These are phyloP conservation scores for Ulota crispa DNA, from an alignment of 225 moss, liverwort and hornwort genomes.

Conservation along the genomic window DNA sequence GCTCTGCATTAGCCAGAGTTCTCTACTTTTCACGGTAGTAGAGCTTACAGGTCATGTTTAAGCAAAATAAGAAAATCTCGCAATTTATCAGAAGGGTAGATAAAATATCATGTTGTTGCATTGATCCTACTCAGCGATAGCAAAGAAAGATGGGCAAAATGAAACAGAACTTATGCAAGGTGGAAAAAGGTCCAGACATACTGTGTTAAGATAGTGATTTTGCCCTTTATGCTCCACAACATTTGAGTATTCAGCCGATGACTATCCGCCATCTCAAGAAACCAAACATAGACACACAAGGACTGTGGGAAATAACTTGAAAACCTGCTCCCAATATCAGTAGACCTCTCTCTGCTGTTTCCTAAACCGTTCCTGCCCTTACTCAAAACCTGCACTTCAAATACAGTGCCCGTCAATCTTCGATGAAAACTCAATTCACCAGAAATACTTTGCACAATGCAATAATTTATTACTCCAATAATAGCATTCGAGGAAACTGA, in stretches of 20 bases:
- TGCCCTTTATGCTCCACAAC: slow-evolving; percentile 70
- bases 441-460: neutral
- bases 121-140: neutral
- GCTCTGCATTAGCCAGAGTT: neutral
- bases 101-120: slow-evolving; percentile 5
- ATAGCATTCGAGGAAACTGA: neutral
- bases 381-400: slow-evolving; percentile 45
- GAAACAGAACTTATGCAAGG: neutral
- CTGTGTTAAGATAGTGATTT: slow-evolving; percentile 58
- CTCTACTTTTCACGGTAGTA: neutral
- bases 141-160: neutral
- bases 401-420: slow-evolving; percentile 6
- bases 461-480: neutral
- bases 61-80: neutral
- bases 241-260: slow-evolving; percentile 70
- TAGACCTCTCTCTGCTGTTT: slow-evolving; percentile 42
- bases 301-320: slow-evolving; percentile 64
- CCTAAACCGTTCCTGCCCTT: slow-evolving; percentile 50
- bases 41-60: slow-evolving; percentile 10
- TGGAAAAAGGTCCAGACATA: slow-evolving; percentile 31
- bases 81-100: neutral
- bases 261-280: slow-evolving; percentile 72
- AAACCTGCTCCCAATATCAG: slow-evolving; percentile 53
- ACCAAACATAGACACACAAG: slow-evolving; percentile 67
- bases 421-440: slow-evolving; percentile 17